A percentile compares a stretch with the other conserved stretches of the same genome.
Conservation (phyloP, 1,139 yeast genomes). For the Yamadazyma atlantica region DNA sequence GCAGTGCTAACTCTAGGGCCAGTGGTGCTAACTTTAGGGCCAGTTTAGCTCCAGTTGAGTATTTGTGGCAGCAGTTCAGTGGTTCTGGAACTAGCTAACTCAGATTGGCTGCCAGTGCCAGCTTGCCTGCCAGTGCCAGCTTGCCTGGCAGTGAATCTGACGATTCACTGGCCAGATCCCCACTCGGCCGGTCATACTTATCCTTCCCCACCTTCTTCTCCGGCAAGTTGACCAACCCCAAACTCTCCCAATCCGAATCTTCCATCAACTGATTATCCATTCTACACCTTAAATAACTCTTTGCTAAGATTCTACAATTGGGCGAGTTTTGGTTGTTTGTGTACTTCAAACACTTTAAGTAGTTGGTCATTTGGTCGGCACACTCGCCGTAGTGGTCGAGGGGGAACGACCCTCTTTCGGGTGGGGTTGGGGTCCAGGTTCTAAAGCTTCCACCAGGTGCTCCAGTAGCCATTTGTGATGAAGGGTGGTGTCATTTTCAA, state of each 20-base stretch:
- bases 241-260: slow-evolving; percentile 72
- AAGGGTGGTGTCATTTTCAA: no score
- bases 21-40: no score
- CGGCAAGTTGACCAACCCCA: slow-evolving; percentile 69
- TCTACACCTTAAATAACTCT: slow-evolving; percentile 76
- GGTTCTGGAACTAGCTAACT: no score
- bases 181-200: no score
- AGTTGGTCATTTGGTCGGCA: slow-evolving; percentile 67
- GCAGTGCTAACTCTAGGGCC: no score
- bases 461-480: slow-evolving; percentile 35
- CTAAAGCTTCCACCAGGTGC: slow-evolving; percentile 41
- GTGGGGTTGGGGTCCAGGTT: slow-evolving; percentile 83
- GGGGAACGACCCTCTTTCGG: slow-evolving; percentile 95
- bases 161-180: background rate
- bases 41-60: no score
- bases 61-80: no score
- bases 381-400: slow-evolving; percentile 92
- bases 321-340: slow-evolving; percentile 85
- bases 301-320: slow-evolving; percentile 82
- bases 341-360: slow-evolving; percentile 73
- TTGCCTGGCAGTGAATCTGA: background rate
- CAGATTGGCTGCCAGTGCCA: no score
- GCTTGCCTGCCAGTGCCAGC: background rate
- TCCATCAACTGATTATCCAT: slow-evolving; percentile 93
- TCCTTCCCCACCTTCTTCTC: slow-evolving; percentile 11